Conservation (phyloP, 2,329 filamentous ascomycete genomes). For the Fusarium metavorans region DNA sequence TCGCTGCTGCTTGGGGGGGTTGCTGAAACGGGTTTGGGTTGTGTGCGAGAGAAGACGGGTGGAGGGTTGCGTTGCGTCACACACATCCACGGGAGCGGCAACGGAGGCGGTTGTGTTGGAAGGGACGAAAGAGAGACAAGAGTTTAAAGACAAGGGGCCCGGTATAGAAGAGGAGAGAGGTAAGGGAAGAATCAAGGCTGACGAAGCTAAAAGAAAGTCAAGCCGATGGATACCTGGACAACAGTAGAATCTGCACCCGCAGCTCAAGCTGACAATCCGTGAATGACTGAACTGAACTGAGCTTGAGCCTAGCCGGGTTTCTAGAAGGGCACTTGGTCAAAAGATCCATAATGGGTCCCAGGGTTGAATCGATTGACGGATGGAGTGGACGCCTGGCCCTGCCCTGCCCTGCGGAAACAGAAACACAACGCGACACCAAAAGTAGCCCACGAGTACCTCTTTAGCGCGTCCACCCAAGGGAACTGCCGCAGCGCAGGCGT, state of each 20-base stretch:
- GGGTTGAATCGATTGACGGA: conserved; percentile 7
- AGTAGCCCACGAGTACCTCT: conserved; percentile 23
- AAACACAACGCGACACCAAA: conserved; percentile 1
- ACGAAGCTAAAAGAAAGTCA: background rate
- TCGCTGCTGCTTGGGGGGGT: conserved; percentile 2
- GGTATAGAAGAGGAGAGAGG: background rate
- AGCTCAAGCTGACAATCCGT: conserved; percentile 2
- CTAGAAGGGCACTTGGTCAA: conserved; percentile 25
- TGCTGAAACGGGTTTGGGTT: conserved; percentile 26
- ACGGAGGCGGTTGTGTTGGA: conserved; percentile 26
- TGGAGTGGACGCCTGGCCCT: background rate
- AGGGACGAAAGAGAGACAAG: conserved; percentile 15
- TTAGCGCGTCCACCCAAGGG: conserved; percentile 17
- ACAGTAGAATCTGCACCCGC: conserved; percentile 5
- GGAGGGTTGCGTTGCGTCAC: conserved; percentile 38
- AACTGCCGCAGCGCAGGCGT: conserved; percentile 34
- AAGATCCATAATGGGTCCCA: background rate
- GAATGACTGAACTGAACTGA: conserved; percentile 6
- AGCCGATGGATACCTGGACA: conserved; percentile 7
- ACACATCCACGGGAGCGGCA: conserved; percentile 33
- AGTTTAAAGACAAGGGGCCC: background rate
- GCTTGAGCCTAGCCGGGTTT: conserved; percentile 15
- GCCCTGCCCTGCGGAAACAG: conserved; percentile 3
- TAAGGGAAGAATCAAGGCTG: conserved; percentile 3
- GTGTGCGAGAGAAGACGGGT: conserved; percentile 16